Evolutionary conservation across 345 rosid genomes (phyloP), one percentile per base, ranked within the genome.

Genomic region (Citrus unshiu): DNA sequence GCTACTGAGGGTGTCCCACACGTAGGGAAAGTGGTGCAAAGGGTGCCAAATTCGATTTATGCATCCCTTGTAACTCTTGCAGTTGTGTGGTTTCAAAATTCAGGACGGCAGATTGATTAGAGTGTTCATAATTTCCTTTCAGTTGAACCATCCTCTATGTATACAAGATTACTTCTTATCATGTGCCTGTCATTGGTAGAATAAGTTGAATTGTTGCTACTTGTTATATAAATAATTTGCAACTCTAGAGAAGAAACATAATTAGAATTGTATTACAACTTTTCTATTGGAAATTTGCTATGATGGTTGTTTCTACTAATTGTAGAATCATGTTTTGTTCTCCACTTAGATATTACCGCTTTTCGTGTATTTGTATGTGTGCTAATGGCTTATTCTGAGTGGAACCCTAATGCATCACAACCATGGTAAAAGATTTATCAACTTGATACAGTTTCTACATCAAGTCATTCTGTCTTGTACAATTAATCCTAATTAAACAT

Each of bases 1-100:
- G 93, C 94, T 7, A 95, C 98, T 0, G 98, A 95, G 79, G 98
- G 95, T 40, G 93, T 95, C 43, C 98, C 98, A 0, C 92, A 90
- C 6, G 89, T 95, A 22, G 98, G 98, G 2, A 92, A 90, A 77
- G 92, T 92, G 58, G 95, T 95, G 81, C 95, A 90, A 70, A 95
- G 84, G 86, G 63, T 95, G 63, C 98, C 98, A 22, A 89, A 75
- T 82, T 89, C 98, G 3, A 78, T 95, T 59, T 95, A 93, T 68
- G 97, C 97, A 58, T 92, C 97, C 32, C 89, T 95, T 14, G 94
- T 93, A 60, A 95, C 97, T 40, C 93, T 93, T 73, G 95, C 93
- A 5, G 86, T 90, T 22, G 84, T 95, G 54, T 76, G 90, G 95
- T 82, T 92, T 81, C 92, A 88, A 73, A 87, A 66, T 73, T 71